These are phyloP conservation scores for Phaeoacremonium minimum DNA, from an alignment of 2,329 filamentous ascomycete genomes.

Conservation along the genomic window DNA sequence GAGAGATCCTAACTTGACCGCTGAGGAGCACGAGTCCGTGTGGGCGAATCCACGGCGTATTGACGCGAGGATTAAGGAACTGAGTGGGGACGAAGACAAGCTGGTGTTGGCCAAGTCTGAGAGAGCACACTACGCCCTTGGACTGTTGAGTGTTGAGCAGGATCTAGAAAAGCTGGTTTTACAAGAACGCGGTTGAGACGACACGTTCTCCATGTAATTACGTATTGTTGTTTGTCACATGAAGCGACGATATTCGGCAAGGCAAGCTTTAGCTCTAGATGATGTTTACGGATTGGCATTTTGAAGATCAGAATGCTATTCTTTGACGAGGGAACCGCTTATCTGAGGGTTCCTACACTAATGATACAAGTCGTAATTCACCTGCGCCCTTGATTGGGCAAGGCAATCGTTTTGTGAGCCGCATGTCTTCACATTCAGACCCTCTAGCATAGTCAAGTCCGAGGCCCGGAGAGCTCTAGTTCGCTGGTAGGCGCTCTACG, in stretches of 20 bases:
- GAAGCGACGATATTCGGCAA: no score
- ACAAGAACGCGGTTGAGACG: no score
- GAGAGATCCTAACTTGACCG: slow-evolving; percentile 34
- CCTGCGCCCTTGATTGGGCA: background rate
- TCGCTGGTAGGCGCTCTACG: slow-evolving; percentile 74
- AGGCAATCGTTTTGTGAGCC: slow-evolving; percentile 3
- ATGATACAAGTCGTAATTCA: slow-evolving; percentile 7
- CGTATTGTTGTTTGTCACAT: no score
- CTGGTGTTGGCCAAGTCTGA: slow-evolving; percentile 56
- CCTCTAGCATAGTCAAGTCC: no score
- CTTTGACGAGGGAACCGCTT: no score
- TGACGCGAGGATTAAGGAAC: slow-evolving; percentile 45
- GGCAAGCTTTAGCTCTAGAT: no score
- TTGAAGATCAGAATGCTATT: no score
- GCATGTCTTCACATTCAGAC: slow-evolving; percentile 8
- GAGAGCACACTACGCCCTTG: slow-evolving; percentile 71
- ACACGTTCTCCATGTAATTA: no score
- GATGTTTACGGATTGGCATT: no score
- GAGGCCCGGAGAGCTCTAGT: slow-evolving; percentile 37
- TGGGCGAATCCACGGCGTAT: slow-evolving; percentile 48
- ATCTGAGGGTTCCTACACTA: slow-evolving; percentile 8
- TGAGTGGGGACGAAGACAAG: slow-evolving; percentile 30
- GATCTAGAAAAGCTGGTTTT: slow-evolving; percentile 64
- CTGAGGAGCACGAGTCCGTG: slow-evolving; percentile 31
- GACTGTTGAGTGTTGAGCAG: slow-evolving; percentile 71